Percentiles rank a stretch among this genome's conserved stretches.
Evolutionary conservation across 257 asterid genomes (phyloP).

Genomic region (Striga asiatica): DNA sequence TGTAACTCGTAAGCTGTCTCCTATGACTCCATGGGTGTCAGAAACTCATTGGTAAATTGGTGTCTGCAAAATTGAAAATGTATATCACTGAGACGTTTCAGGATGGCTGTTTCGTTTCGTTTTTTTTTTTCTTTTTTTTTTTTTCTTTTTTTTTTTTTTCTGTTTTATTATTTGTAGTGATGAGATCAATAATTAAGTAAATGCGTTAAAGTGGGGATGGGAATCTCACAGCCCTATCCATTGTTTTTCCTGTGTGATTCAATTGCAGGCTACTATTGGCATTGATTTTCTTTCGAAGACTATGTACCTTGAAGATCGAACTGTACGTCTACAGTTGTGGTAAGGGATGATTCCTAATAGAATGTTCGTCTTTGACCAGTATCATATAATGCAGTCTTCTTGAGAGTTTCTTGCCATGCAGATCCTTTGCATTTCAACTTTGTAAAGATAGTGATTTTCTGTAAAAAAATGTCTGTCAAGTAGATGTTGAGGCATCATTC

Average conservation of each 20-base stretch:
- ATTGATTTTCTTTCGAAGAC: constrained; percentile 91
- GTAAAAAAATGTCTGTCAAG: background rate
- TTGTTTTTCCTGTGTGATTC: constrained; percentile 12
- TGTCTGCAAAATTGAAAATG: background rate
- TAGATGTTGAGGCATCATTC: background rate
- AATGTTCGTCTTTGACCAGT: background rate
- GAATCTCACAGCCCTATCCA: background rate
- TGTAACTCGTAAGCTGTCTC: no score
- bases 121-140: no score
- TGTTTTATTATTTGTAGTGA: background rate
- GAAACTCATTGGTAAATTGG: background rate
- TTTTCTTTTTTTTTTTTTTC: no score
- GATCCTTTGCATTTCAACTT: background rate
- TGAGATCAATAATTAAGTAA: background rate
- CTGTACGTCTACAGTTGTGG: constrained; percentile 88
- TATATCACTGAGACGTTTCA: background rate
- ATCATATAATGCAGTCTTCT: background rate
- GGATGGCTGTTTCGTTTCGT: no score
- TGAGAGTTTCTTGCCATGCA: background rate
- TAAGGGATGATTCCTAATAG: constrained; percentile 27
- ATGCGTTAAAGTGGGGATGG: constrained; percentile 4
- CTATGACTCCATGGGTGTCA: background rate
- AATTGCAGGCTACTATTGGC: constrained; percentile 84
- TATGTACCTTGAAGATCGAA: constrained; percentile 94
- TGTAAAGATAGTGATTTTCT: background rate